phyloP scores from a whole-genome alignment of 2,329 filamentous ascomycete genomes.

The Mycocentrospora acerina region DNA sequence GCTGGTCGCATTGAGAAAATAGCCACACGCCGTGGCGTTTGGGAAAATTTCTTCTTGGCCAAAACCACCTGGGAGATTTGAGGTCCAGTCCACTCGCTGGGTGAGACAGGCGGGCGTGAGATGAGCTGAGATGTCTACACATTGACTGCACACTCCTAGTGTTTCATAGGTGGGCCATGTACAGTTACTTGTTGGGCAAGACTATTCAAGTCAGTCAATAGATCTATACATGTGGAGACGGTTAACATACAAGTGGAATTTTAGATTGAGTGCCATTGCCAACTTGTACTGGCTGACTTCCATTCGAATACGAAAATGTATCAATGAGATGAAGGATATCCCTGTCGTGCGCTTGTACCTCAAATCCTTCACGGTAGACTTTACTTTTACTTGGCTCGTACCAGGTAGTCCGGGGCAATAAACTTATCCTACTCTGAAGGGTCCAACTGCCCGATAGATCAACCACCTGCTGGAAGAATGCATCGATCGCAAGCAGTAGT shows the following conservation, averaged over 20 bases:
- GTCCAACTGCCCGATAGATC: conserved; percentile 13
- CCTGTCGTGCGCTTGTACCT: no score
- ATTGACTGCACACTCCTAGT: conserved; percentile 27
- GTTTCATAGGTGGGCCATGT: conserved; percentile 30
- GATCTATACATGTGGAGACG: no score
- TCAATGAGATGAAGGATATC: no score
- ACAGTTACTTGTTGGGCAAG: conserved; percentile 33
- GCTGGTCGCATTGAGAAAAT: conserved; percentile 25
- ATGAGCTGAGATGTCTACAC: conserved; percentile 9
- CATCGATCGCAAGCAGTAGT: conserved; percentile 24
- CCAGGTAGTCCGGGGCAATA: not conserved
- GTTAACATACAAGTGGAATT: no score
- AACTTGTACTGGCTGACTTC: no score
- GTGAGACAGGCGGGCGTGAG: conserved; percentile 12
- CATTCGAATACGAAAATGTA: no score
- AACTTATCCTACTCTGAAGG: not conserved
- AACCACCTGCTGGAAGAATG: conserved; percentile 36
- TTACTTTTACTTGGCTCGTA: conserved; percentile 10
- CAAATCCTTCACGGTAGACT: conserved; percentile 13
- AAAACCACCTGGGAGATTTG: conserved; percentile 2
- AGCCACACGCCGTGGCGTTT: conserved; percentile 23
- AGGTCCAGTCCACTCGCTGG: conserved; percentile 17
- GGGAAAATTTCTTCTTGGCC: not conserved
- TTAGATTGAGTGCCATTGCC: no score
- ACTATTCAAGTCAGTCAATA: no score